A percentile compares a stretch with the other conserved stretches of the same genome.
Evolutionary conservation across 768 basidiomycete genomes (phyloP).

Genomic region (Leccinum truebloodii): DNA sequence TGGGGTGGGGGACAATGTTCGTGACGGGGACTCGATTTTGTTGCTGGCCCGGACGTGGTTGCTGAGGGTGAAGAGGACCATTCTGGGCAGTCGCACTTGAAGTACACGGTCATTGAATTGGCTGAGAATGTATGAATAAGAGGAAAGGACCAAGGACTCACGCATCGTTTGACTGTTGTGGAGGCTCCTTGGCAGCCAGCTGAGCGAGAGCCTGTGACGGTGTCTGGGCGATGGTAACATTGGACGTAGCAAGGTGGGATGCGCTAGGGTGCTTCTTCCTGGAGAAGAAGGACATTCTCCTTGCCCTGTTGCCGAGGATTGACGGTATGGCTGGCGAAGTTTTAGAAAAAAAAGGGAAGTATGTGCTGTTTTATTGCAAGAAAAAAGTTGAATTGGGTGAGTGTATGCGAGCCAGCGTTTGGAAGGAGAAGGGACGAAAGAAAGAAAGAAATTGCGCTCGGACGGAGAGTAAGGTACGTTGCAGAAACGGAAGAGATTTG

Average conservation of each 20-base stretch:
- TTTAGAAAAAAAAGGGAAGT: slow-evolving; percentile 16
- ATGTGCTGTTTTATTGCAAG: slow-evolving; percentile 13
- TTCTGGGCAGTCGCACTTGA: slow-evolving; percentile 25
- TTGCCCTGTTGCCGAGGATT: slow-evolving; percentile 55
- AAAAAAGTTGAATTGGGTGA: slow-evolving; percentile 6
- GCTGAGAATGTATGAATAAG: slow-evolving; percentile 2
- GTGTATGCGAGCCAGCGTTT: slow-evolving; percentile 28
- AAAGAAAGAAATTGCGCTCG: slow-evolving; percentile 11
- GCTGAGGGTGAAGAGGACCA: slow-evolving; percentile 31
- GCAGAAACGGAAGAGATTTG: slow-evolving; percentile 21
- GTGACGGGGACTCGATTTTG: slow-evolving; percentile 38
- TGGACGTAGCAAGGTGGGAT: slow-evolving; percentile 42
- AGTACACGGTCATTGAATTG: neutral
- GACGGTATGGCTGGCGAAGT: slow-evolving; percentile 63
- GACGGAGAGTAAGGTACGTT: slow-evolving; percentile 10
- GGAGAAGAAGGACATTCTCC: slow-evolving; percentile 94
- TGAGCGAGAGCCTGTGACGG: slow-evolving; percentile 71
- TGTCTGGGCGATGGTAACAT: slow-evolving; percentile 61
- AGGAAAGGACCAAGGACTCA: slow-evolving; percentile 29
- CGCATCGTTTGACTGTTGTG: slow-evolving; percentile 35
- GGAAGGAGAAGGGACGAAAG: slow-evolving; percentile 6
- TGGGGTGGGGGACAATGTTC: slow-evolving; percentile 28
- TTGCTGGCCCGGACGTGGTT: slow-evolving; percentile 32
- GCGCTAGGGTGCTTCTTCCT: slow-evolving; percentile 75
- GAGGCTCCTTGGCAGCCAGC: slow-evolving; percentile 38